Percentiles rank a stretch among this genome's conserved stretches.
phyloP scores from a whole-genome alignment of 2,329 filamentous ascomycete species.

The Aspergillus arachidicola region DNA sequence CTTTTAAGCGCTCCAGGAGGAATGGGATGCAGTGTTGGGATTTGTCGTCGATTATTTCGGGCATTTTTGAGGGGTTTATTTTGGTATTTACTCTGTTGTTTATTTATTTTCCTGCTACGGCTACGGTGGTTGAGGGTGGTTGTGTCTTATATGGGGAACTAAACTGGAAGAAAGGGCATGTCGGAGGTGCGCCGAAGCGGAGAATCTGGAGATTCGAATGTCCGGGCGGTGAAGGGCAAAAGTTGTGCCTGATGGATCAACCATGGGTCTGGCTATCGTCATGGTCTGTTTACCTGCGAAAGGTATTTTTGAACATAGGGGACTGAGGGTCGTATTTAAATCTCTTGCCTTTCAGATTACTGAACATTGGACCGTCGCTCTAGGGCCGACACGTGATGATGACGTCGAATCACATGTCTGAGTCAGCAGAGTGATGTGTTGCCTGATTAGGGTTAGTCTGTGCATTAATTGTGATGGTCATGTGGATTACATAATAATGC shows the following conservation, averaged over 20 bases:
- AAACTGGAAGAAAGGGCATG: too few relatives aligned
- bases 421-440: conserved; percentile 1
- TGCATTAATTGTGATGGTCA: too few relatives aligned
- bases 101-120: neutral
- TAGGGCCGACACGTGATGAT: conserved; percentile 4
- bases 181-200: conserved; percentile 4
- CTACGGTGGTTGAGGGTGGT: neutral
- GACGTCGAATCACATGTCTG: conserved; percentile 15
- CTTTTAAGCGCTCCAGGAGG: conserved; percentile 63
- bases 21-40: conserved; percentile 77
- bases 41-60: conserved; percentile 72
- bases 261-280: neutral
- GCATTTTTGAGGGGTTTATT: conserved; percentile 36
- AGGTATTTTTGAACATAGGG: neutral
- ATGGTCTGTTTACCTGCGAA: neutral
- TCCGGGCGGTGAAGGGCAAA: conserved; percentile 10
- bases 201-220: conserved; percentile 1
- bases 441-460: neutral
- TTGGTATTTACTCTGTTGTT: neutral
- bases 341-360: neutral
- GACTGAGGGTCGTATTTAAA: neutral
- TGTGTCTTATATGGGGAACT: neutral
- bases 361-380: neutral
- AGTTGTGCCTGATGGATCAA: conserved; percentile 7
- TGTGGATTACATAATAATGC: neutral